A percentile compares a stretch with the other conserved stretches of the same genome.
Conservation (phyloP, 2,329 filamentous ascomycete species). For the Fusarium pseudonygamai region DNA sequence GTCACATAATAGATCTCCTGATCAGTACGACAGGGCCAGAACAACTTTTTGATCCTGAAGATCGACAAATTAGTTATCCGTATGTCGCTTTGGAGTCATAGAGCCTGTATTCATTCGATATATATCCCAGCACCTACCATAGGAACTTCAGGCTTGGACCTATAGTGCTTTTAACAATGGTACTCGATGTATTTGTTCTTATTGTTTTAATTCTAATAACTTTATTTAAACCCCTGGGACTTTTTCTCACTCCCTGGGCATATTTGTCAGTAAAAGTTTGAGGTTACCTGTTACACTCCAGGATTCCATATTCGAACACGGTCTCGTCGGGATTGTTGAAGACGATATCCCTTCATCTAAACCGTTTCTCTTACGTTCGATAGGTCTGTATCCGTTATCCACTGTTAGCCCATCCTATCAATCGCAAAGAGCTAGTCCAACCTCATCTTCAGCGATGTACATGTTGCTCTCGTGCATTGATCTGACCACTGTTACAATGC, state of each 20-base stretch:
- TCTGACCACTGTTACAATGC: not conserved
- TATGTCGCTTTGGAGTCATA: not conserved
- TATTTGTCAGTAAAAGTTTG: not conserved
- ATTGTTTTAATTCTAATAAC: not conserved
- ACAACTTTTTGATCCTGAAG: not conserved
- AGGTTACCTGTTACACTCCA: too few species aligned
- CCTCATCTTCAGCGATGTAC: not conserved
- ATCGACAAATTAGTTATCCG: not conserved
- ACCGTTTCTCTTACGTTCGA: not conserved
- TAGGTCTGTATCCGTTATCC: too few species aligned
- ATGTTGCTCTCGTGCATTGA: not conserved
- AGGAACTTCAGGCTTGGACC: not conserved
- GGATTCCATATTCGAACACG: not conserved
- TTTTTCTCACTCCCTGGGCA: not conserved
- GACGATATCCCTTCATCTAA: not conserved
- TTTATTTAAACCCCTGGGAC: fast-evolving
- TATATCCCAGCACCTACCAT: not conserved
- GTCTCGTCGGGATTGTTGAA: not conserved
- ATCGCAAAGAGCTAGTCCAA: not conserved
- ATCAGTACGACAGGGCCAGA: too few species aligned
- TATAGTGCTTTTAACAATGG: not conserved
- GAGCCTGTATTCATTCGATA: not conserved
- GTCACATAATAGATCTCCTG: not conserved
- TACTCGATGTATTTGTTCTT: not conserved
- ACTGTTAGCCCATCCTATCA: not conserved